Base-by-base conservation (phyloP, 2,329 filamentous ascomycete genomes). In the Dactylellina haptotyla region DNA sequence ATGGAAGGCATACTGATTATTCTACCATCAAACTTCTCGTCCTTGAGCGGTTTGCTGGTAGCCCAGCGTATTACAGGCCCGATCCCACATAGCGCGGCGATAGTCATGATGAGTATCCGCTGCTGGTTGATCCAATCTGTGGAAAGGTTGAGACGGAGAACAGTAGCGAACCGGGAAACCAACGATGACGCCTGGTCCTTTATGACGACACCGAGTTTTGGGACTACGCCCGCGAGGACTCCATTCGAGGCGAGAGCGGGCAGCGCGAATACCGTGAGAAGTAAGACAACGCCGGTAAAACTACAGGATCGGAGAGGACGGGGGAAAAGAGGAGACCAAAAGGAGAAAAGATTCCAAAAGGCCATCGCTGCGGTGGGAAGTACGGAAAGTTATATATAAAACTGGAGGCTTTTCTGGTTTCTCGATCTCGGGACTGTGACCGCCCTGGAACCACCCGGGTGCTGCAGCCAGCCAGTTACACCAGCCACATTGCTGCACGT, bases 401-500 rank as follows among this genome's bases (percentile, higher is more conserved):
- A 20, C 18, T 41, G 18, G 18, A 41, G 14, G 1, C 4, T n/a
- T 41, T 2, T 41, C 37, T 41, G 14, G 14, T 39, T 41, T 41
- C 37, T 41, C 12, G 14, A n/a, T n/a, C n/a, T n/a, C n/a, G n/a
- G n/a, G n/a, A n/a, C n/a, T n/a, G n/a, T n/a, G n/a, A 45, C 16
- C 9, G 8, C 43, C 41, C 26, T 32, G 41, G 61, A 41, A 73
- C 57, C 23, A 25, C 69, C 37, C n/a, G n/a, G n/a, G n/a, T 30
- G 62, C 48, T 57, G 43, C 57, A 48, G 64, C 41, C 48, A 75
- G 48, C 54, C 56, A 74, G 70, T 64, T 75, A 75, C 57, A 63
- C 64, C 63, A 69, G 63, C 70, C 62, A 66, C 70, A 69, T 75
- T 26, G 53, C 57, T 62, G 69, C 61, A 61, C 46, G 67, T 30